Evolutionary conservation across 495 filamentous ascomycete species (phyloP), one percentile per base, ranked within the genome.

Genomic region (Hyaloscypha bicolor): DNA sequence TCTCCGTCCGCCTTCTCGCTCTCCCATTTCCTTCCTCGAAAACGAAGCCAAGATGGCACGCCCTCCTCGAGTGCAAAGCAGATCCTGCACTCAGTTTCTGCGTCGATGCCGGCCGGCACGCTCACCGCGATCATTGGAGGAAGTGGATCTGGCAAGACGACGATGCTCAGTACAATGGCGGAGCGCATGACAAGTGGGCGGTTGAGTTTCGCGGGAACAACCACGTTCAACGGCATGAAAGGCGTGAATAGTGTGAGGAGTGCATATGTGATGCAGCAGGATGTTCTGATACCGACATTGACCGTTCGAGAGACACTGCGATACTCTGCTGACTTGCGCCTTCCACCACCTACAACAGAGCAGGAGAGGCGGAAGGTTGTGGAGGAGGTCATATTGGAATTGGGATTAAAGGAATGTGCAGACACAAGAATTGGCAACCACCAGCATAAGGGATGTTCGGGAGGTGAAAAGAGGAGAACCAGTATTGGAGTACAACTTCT

Each of bases 201-300:
- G 45, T 76, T 90, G 3, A 78, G 80, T 19, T 81, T 82, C 25
- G 76, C 76, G 12, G 89, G 89, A 3, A 71, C 70, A 1, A 83
- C 84, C 0, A 83, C 80, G 0, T 90, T 87, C 72, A 90, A 90
- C 71, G 84, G 79, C 3, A 71, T 76, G 56, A 62, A 79, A 25
- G 77, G 86, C n/a, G 75, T 88, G 21, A 75, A 81, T 14, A 80
- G 73, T 62, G 76, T 88, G 12, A 78, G 86, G 32, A 87, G 87
- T 67, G 87, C 90, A 66, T 92, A 91, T 76, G 87, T 92, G 19
- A 90, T 91, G 87, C 90, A 92, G 71, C 87, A 92, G 60, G 90
- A 93, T 75, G 81, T 91, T 52, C 77, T 92, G 5, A 79, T 92
- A 1, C 87, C 90, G 0, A 87, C 87, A 0, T 74, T 93, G 39